phyloP scores from a whole-genome alignment of 2,329 filamentous ascomycete genomes.

The Xylariaceae sp. region DNA sequence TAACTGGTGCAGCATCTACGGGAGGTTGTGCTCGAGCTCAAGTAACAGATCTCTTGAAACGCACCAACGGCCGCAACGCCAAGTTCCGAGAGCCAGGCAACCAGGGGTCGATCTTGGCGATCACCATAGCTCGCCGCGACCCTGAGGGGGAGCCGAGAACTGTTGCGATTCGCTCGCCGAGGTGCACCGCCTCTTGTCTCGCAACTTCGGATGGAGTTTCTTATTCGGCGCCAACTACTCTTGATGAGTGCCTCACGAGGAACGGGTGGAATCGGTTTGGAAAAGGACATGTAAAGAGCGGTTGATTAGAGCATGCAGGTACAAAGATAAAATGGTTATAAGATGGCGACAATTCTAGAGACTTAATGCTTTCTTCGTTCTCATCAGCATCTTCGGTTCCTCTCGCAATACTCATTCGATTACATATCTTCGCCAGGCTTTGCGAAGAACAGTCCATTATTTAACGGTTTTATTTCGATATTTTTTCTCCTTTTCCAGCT shows the following conservation, averaged over 20 bases:
- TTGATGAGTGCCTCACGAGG: slow-evolving; percentile 2
- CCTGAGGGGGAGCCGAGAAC: no score
- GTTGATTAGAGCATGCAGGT: slow-evolving; percentile 1
- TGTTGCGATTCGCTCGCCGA: slow-evolving; percentile 16
- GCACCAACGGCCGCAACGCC: no score
- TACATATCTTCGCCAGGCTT: slow-evolving; percentile 13
- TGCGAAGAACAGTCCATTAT: slow-evolving; percentile 11
- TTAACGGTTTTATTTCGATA: slow-evolving; percentile 8
- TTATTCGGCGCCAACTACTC: slow-evolving; percentile 4
- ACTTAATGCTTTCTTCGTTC: slow-evolving; percentile 10
- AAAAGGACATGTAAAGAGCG: not conserved
- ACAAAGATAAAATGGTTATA: slow-evolving; percentile 2
- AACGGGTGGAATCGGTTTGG: not conserved
- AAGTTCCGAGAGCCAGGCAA: no score
- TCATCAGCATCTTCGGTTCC: slow-evolving; percentile 5
- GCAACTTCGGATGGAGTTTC: slow-evolving; percentile 11
- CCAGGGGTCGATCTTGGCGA: no score
- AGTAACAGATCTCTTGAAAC: no score
- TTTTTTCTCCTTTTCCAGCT: slow-evolving; percentile 9
- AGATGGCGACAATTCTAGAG: slow-evolving; percentile 5
- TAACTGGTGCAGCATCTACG: no score
- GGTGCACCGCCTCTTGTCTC: slow-evolving; percentile 11
- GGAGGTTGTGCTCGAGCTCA: no score
- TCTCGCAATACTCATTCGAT: not conserved
- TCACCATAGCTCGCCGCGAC: no score